Conservation (phyloP, 2,329 filamentous ascomycete genomes). For the Talaromyces sp. region DNA sequence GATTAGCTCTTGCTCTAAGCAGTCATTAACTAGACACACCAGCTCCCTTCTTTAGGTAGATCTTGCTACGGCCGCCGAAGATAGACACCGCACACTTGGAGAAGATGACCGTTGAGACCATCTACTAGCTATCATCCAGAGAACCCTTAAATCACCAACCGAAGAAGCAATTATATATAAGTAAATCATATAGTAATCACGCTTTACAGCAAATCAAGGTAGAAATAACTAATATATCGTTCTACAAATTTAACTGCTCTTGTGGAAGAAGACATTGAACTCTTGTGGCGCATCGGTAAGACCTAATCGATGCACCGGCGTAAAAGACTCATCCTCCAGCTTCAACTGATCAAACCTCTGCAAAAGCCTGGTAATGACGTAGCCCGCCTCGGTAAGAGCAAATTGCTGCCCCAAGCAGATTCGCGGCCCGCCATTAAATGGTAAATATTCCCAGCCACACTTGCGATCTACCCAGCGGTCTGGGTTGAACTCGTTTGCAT, state of each 20-base stretch:
- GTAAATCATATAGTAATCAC: no score
- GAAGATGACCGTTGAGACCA: no score
- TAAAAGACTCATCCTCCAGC: neutral
- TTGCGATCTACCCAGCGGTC: constrained; percentile 51
- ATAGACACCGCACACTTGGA: no score
- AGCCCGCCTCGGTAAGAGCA: neutral
- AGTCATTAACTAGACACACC: no score
- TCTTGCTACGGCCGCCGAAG: no score
- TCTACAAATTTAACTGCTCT: neutral
- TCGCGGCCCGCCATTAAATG: constrained; percentile 28
- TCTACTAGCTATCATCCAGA: no score
- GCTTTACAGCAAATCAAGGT: neutral
- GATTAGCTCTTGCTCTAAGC: no score
- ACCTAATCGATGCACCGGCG: neutral
- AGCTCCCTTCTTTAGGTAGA: no score
- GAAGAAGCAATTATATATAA: no score
- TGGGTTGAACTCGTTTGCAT: constrained; percentile 47
- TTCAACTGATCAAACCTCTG: neutral
- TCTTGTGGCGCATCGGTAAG: neutral
- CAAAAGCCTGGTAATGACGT: neutral
- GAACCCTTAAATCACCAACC: no score
- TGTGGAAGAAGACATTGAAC: neutral
- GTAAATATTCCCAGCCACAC: constrained; percentile 44
- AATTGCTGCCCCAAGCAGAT: constrained; percentile 26
- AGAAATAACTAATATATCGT: neutral